Base-by-base conservation (phyloP, 2,329 filamentous ascomycete genomes). In the Colletotrichum sp. region DNA sequence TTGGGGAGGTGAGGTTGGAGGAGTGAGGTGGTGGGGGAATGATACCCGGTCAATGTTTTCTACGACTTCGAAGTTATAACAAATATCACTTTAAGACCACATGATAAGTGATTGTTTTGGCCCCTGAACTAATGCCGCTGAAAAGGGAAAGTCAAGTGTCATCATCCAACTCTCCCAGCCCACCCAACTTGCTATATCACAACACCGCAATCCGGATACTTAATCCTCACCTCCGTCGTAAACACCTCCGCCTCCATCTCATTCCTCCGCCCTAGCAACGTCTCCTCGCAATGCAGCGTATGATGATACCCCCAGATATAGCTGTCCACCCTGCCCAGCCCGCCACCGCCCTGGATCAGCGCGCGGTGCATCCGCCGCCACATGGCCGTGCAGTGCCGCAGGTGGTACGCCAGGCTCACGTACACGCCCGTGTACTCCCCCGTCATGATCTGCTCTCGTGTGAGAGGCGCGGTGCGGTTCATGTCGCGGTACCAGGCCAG, bases 281-380 rank as follows among this genome's bases (percentile, higher is more conserved):
- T 73, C 34, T 75, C 70, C 73, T 75, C 73, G 63, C 73, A 75
- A 12, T 75, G 73, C 24, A 26, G 18, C 16, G 73, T 75, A 36
- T 75, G 73, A 21, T 75, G 73, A n/a, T 75, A 75, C 16, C 73
- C 64, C 73, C 69, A 73, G 4, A 75, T 73, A 8, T 75, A 73
- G 4, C 69, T 67, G 4, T 73, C 73, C 8, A 75, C 69, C 62
- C 73, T 56, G 3, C 48, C 69, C 16, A 75, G 13, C 56, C 73
- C 73, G 16, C 69, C 73, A 5, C 64, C 69, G 12, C 70, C 69
- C 43, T 58, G 34, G 48, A 73, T 34, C n/a, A 75, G 18, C 28
- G 73, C 73, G 55, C 73, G 69, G 56, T 75, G 73, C 69, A 75
- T 75, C 56, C 70, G 6, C 3, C 69, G 32, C 73, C 69, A 73